Conservation (phyloP, 1,139 yeast genomes). For the Pichia sp. region DNA sequence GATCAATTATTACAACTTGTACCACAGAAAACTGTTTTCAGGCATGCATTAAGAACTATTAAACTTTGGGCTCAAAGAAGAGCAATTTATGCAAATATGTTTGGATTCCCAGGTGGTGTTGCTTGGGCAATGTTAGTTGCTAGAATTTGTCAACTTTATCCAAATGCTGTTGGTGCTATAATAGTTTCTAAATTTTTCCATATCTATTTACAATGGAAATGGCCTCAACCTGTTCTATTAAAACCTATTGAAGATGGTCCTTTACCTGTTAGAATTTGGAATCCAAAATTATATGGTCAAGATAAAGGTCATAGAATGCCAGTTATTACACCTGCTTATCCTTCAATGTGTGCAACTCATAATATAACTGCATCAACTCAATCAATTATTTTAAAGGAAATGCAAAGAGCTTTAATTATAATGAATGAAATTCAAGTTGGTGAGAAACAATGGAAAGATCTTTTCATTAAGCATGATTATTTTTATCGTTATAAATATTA, state of each 20-base stretch:
- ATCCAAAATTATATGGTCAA: constrained; percentile 79
- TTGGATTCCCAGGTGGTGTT: constrained; percentile 99
- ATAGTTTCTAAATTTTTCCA: constrained; percentile 82
- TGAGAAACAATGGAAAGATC: constrained; percentile 62
- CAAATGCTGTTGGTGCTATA: constrained; percentile 91
- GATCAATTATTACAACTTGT: constrained; percentile 86
- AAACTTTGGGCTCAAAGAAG: constrained; percentile 96
- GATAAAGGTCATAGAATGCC: constrained; percentile 95
- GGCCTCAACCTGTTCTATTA: constrained; percentile 97
- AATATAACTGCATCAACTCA: constrained; percentile 87
- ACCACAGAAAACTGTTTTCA: constrained; percentile 89
- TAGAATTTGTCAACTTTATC: constrained; percentile 90
- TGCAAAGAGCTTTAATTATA: constrained; percentile 64
- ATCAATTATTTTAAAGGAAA: constrained; percentile 65
- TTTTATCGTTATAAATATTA: constrained; percentile 81
- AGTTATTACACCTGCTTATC: constrained; percentile 98
- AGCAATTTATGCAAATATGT: constrained; percentile 88
- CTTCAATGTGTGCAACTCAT: constrained; percentile 99
- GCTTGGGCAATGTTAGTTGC: constrained; percentile 99
- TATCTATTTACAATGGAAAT: constrained; percentile 82
- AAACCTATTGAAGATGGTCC: constrained; percentile 97
- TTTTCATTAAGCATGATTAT: constrained; percentile 72
- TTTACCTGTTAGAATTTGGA: constrained; percentile 93
- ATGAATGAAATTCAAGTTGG: constrained; percentile 65
- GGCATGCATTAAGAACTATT: constrained; percentile 85